Conservation (phyloP, 805 yeast genomes). For the Barnettozyma wickerhamii region DNA sequence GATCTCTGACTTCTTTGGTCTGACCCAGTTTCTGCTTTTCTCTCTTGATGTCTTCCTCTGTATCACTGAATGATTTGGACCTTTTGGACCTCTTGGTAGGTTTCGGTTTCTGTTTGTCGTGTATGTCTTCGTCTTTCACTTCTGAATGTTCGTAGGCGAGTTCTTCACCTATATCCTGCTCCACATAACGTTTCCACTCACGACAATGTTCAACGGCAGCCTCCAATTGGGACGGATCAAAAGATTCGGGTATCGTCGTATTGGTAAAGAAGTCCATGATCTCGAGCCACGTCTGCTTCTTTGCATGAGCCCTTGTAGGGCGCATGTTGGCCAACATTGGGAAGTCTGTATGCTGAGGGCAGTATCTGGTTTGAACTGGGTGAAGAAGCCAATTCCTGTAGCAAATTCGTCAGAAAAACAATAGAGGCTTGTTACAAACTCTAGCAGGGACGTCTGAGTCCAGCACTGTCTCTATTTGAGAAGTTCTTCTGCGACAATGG, state of each 20-base stretch:
- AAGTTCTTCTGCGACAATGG: no score
- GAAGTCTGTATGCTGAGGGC: background rate
- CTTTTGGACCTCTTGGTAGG: background rate
- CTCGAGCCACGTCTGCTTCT: constrained; percentile 7
- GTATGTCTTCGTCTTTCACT: background rate
- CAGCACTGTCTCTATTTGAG: no score
- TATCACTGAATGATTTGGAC: background rate
- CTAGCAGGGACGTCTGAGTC: no score
- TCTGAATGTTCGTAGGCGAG: constrained; percentile 1
- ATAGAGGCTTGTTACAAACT: no score
- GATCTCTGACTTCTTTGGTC: background rate
- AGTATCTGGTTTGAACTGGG: background rate
- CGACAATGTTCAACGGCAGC: constrained; percentile 13
- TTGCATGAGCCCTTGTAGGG: constrained; percentile 11
- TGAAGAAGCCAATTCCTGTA: background rate
- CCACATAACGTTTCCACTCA: constrained; percentile 19
- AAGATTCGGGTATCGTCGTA: constrained; percentile 5
- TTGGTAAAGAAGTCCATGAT: constrained; percentile 8
- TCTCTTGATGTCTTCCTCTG: background rate
- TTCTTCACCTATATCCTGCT: constrained; percentile 16
- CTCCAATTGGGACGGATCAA: constrained; percentile 5
- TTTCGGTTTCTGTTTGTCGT: background rate
- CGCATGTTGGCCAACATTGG: constrained; percentile 1
- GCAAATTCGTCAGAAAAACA: no score
- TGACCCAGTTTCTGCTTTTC: no score